phyloP scores from a whole-genome alignment of 805 yeast species.

The Candida ortonii region DNA sequence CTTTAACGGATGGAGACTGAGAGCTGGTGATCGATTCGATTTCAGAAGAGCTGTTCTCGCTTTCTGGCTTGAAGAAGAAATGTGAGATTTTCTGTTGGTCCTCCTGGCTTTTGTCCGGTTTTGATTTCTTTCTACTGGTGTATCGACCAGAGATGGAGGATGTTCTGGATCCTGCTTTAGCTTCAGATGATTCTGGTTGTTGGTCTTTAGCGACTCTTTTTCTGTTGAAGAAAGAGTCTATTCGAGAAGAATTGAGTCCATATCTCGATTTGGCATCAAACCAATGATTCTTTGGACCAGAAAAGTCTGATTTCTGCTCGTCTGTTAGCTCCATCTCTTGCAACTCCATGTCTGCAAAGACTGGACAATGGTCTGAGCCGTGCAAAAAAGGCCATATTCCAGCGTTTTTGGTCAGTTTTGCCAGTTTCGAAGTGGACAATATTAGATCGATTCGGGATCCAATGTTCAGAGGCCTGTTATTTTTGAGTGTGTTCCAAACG shows the following conservation, averaged over 20 bases:
- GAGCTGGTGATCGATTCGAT: background rate
- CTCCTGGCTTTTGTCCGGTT: conserved; percentile 1
- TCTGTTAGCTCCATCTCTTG: conserved; percentile 3
- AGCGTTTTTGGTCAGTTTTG: conserved; percentile 35
- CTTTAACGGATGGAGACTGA: background rate
- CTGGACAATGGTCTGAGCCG: conserved; percentile 97
- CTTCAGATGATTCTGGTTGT: background rate
- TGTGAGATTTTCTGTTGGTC: conserved; percentile 24
- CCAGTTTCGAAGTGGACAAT: conserved; percentile 43
- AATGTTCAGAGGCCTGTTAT: conserved; percentile 74
- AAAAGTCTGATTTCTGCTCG: too few relatives aligned
- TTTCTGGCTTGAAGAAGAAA: conserved; percentile 21
- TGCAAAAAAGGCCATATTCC: conserved; percentile 65
- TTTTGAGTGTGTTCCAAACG: conserved; percentile 83
- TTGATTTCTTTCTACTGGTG: conserved; percentile 19
- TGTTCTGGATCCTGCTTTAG: conserved; percentile 1
- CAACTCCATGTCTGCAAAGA: conserved; percentile 61
- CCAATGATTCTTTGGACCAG: conserved; percentile 34
- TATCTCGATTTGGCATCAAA: conserved; percentile 55
- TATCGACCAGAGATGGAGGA: conserved; percentile 5
- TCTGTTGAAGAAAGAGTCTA: conserved; percentile 30
- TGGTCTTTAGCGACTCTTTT: background rate
- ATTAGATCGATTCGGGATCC: conserved; percentile 89
- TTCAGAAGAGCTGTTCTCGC: background rate
- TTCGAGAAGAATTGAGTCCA: conserved; percentile 33